Conservation (phyloP, 805 yeast genomes). For the Kazachstania martiniae region DNA sequence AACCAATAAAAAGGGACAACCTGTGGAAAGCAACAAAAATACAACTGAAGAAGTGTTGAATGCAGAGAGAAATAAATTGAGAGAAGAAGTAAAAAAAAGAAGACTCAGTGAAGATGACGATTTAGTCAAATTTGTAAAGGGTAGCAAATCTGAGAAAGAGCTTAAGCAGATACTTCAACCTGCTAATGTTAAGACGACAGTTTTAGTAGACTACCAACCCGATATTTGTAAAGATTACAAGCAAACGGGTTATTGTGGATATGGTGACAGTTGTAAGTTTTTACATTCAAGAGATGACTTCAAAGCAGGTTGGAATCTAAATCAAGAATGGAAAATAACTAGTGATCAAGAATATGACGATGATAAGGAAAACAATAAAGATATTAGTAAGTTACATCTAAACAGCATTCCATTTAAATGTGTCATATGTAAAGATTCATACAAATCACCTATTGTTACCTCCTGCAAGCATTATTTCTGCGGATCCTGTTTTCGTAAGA, state of each 20-base stretch:
- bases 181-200: slow-evolving; percentile 49
- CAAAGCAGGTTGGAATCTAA: slow-evolving; percentile 54
- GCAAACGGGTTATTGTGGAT: slow-evolving; percentile 92
- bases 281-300: slow-evolving; percentile 83
- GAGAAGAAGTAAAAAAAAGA: neutral
- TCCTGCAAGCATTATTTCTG: slow-evolving; percentile 58
- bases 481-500: slow-evolving; percentile 42
- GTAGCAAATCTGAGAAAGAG: too few species aligned
- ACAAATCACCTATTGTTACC: slow-evolving; percentile 46
- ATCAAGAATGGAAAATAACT: slow-evolving; percentile 63
- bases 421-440: slow-evolving; percentile 46
- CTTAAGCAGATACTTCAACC: slow-evolving; percentile 16
- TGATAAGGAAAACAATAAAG: slow-evolving; percentile 11
- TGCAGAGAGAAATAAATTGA: slow-evolving; percentile 4
- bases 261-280: slow-evolving; percentile 94
- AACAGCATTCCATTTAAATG: slow-evolving; percentile 47
- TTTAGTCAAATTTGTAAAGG: too few species aligned
- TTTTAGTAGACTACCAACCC: slow-evolving; percentile 76
- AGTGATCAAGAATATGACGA: too few species aligned
- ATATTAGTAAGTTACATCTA: slow-evolving; percentile 11
- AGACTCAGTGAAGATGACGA: too few species aligned
- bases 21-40: slow-evolving; percentile 5
- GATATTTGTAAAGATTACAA: slow-evolving; percentile 89
- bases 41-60: slow-evolving; percentile 9
- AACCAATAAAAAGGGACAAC: neutral